A percentile compares a stretch with the other conserved stretches of the same genome.
Evolutionary conservation across 257 asterid species (phyloP).

Genomic region (Petunia secreta): DNA sequence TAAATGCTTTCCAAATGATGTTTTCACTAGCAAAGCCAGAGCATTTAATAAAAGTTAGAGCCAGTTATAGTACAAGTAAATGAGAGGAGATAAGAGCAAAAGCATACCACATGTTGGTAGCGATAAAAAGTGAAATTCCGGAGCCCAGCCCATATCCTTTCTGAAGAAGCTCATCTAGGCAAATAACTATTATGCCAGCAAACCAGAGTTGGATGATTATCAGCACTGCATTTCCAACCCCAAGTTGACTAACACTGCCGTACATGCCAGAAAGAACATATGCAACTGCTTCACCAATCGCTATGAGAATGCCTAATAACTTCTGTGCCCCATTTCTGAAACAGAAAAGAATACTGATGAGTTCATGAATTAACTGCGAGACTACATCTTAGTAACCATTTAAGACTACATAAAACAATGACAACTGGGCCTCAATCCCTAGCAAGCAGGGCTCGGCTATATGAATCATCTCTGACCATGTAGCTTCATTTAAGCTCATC

Average conservation of each 20-base stretch:
- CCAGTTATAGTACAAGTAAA: neutral
- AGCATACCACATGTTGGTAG: conserved; percentile 80
- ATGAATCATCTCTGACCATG: too few species aligned
- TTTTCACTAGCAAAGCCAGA: conserved; percentile 55
- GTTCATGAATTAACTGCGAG: neutral
- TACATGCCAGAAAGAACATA: conserved; percentile 90
- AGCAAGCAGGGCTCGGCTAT: too few species aligned
- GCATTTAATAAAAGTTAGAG: neutral
- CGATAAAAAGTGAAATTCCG: conserved; percentile 83
- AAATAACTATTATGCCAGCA: conserved; percentile 85
- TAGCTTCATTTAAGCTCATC: too few species aligned
- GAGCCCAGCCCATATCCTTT: conserved; percentile 89
- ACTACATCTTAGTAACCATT: neutral
- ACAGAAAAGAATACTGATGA: neutral
- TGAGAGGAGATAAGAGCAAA: neutral
- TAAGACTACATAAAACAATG: neutral
- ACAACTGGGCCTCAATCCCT: too few species aligned
- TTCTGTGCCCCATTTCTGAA: conserved; percentile 83
- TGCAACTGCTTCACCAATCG: conserved; percentile 87
- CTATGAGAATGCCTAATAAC: conserved; percentile 74
- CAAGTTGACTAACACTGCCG: conserved; percentile 80
- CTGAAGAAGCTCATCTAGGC: conserved; percentile 83
- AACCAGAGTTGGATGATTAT: conserved; percentile 80
- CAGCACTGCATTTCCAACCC: conserved; percentile 84
- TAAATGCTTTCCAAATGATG: conserved; percentile 88